phyloP scores from a whole-genome alignment of 1,139 yeast genomes.

The Meyerozyma smithsonii region DNA sequence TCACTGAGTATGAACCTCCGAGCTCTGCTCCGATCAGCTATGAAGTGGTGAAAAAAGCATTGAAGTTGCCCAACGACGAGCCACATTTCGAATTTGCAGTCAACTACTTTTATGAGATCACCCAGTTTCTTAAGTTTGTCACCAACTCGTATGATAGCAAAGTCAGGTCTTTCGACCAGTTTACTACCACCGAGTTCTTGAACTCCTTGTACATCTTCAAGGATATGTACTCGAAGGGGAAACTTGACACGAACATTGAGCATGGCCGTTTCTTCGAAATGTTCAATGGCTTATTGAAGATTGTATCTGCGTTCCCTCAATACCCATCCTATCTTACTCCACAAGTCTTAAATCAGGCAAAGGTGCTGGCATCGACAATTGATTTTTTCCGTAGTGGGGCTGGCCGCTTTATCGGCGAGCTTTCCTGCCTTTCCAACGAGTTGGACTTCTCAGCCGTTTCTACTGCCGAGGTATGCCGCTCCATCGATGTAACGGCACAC shows the following conservation, averaged over 20 bases:
- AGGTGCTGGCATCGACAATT: slow-evolving; percentile 13
- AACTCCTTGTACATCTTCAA: slow-evolving; percentile 27
- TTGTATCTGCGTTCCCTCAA: slow-evolving; percentile 7
- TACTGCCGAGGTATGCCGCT: background rate
- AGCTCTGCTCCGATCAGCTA: background rate
- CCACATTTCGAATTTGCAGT: slow-evolving; percentile 17
- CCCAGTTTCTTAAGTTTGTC: slow-evolving; percentile 21
- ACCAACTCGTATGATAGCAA: slow-evolving; percentile 19
- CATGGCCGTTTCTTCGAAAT: slow-evolving; percentile 18
- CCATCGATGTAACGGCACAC: background rate
- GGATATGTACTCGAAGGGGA: slow-evolving; percentile 19
- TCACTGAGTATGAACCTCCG: background rate
- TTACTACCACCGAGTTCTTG: slow-evolving; percentile 25
- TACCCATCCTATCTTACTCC: slow-evolving; percentile 11
- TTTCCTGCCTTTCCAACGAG: slow-evolving; percentile 19
- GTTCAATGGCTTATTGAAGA: slow-evolving; percentile 14
- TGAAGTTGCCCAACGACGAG: slow-evolving; percentile 5
- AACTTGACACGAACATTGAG: slow-evolving; percentile 15
- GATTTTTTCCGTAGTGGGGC: slow-evolving; percentile 21
- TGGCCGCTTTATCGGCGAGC: slow-evolving; percentile 22
- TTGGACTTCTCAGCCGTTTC: slow-evolving; percentile 16
- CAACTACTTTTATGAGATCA: slow-evolving; percentile 18
- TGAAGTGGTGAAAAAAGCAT: background rate
- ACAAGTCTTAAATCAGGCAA: slow-evolving; percentile 11
- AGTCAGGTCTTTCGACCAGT: slow-evolving; percentile 19